Percentiles rank a stretch among this genome's conserved stretches.
Conservation (phyloP, 106 monocot species). For the Allium fistulosum region DNA sequence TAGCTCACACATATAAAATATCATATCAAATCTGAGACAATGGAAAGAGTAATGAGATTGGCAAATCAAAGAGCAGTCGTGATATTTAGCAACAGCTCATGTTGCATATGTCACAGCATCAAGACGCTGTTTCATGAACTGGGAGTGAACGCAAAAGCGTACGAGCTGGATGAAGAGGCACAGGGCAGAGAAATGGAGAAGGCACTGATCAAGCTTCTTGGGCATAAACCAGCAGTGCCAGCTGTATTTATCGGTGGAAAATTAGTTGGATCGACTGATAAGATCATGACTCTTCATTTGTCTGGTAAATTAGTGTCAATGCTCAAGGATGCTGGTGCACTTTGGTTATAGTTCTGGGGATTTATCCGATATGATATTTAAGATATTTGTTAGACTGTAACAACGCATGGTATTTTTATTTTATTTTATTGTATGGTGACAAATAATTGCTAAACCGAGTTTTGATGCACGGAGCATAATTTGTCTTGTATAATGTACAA, state of each 20-base stretch:
- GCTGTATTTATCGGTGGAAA: slow-evolving; percentile 11
- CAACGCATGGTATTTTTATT: too few species aligned
- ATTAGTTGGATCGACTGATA: background rate
- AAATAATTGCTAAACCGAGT: too few species aligned
- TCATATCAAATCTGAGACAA: background rate
- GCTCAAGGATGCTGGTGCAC: slow-evolving; percentile 8
- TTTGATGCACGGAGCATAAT: too few species aligned
- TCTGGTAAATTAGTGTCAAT: background rate
- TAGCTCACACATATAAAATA: background rate
- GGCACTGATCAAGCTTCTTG: background rate
- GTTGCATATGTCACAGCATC: slow-evolving; percentile 32
- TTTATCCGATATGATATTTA: too few species aligned
- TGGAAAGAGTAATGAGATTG: slow-evolving; percentile 27
- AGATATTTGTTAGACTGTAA: too few species aligned
- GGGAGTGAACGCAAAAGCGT: slow-evolving; percentile 2
- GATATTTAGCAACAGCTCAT: slow-evolving; percentile 26
- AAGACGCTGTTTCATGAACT: slow-evolving; percentile 13
- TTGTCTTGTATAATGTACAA: too few species aligned
- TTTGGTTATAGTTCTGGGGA: background rate
- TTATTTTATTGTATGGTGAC: too few species aligned
- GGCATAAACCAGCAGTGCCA: slow-evolving; percentile 2
- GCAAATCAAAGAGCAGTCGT: slow-evolving; percentile 25
- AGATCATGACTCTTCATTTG: slow-evolving; percentile 9
- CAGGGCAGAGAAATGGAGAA: slow-evolving; percentile 11
- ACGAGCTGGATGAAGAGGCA: slow-evolving; percentile 7